Evolutionary conservation across 768 basidiomycete species (phyloP).

Genomic region (Trametes elegans): DNA sequence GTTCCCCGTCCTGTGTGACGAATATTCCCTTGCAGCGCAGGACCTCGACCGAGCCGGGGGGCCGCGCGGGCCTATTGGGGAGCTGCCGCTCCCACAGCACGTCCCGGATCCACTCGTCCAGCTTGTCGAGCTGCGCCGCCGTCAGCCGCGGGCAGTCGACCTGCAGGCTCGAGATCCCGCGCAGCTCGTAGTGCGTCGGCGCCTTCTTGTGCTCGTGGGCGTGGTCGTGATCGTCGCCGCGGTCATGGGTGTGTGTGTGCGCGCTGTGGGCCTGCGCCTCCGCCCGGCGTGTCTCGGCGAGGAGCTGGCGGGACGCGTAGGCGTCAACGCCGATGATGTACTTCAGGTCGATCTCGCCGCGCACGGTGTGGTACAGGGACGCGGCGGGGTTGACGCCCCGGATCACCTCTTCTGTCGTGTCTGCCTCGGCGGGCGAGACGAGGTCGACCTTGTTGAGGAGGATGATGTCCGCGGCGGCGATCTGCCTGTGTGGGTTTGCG

Average conservation of each 20-base stretch:
- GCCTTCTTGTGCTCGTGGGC: conserved; percentile 31
- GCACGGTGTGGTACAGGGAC: conserved; percentile 68
- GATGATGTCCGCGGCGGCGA: conserved; percentile 89
- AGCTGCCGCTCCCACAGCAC: conserved; percentile 79
- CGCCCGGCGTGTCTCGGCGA: background rate
- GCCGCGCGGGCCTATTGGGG: conserved; percentile 30
- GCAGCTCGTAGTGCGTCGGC: conserved; percentile 61
- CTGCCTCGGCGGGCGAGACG: conserved; percentile 44
- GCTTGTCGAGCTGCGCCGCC: conserved; percentile 40
- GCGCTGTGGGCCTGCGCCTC: conserved; percentile 17
- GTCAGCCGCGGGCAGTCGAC: conserved; percentile 64
- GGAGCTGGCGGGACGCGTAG: conserved; percentile 53
- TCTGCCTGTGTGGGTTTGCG: conserved; percentile 58
- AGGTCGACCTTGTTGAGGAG: conserved; percentile 92
- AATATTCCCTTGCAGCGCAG: conserved; percentile 91
- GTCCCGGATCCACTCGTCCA: conserved; percentile 80
- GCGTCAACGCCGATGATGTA: conserved; percentile 80
- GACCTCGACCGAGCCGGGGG: conserved; percentile 45
- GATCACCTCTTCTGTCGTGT: conserved; percentile 57
- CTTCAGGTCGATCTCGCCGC: conserved; percentile 70
- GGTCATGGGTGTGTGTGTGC: conserved; percentile 32
- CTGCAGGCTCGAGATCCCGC: conserved; percentile 82
- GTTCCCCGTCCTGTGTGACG: conserved; percentile 46
- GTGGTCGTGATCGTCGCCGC: conserved; percentile 35
- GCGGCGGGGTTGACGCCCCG: conserved; percentile 78